Percentiles rank a stretch among this genome's conserved stretches.
Evolutionary conservation across 306 rosid species (phyloP).

Genomic region (Acacia confusa): DNA sequence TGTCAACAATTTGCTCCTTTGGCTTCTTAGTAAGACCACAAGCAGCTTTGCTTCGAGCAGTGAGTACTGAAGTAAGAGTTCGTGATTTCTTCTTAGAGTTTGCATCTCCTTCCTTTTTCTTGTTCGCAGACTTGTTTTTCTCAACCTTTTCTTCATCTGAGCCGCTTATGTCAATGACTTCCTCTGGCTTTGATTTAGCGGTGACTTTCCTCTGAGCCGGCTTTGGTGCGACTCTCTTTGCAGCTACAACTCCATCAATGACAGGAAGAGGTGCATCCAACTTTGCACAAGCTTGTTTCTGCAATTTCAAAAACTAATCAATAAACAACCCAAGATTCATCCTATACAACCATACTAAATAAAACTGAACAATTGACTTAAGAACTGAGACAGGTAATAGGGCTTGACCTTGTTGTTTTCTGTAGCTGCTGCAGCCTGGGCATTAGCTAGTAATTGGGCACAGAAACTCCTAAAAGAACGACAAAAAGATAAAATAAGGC

Average conservation of each 20-base stretch:
- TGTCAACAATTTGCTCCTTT: slow-evolving; percentile 60
- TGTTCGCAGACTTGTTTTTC: slow-evolving; percentile 38
- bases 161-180: slow-evolving; percentile 53
- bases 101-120: slow-evolving; percentile 60
- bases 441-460: slow-evolving; percentile 85
- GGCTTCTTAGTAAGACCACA: slow-evolving; percentile 71
- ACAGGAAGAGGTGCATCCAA: slow-evolving; percentile 47
- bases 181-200: slow-evolving; percentile 50
- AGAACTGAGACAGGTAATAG: background rate
- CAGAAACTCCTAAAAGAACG: slow-evolving; percentile 65
- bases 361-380: background rate
- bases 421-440: slow-evolving; percentile 51
- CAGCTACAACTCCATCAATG: slow-evolving; percentile 41
- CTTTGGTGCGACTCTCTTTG: slow-evolving; percentile 52
- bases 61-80: slow-evolving; percentile 66
- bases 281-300: slow-evolving; percentile 61
- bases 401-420: slow-evolving; percentile 66
- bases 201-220: slow-evolving; percentile 48
- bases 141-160: slow-evolving; percentile 41
- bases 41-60: slow-evolving; percentile 95
- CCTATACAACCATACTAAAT: background rate
- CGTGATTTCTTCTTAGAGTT: slow-evolving; percentile 57
- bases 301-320: background rate
- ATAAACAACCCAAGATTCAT: background rate
- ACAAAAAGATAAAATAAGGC: slow-evolving; percentile 25